Conservation (phyloP, 2,329 filamentous ascomycete species). For the Eutypella sp. region DNA sequence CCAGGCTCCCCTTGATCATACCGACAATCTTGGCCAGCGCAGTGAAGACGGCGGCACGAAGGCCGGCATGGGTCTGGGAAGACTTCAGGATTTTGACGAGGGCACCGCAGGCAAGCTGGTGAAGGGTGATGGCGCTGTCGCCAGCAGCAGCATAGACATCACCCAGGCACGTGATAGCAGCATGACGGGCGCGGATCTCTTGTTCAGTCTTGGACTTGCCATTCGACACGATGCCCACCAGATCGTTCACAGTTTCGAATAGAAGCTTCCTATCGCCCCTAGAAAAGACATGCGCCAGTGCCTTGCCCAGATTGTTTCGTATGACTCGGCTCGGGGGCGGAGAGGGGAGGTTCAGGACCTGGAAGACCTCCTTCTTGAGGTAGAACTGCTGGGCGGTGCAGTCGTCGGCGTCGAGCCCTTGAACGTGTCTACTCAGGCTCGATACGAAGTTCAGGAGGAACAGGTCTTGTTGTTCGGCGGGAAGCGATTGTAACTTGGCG, state of each 20-base stretch:
- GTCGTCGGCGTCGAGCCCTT: conserved; percentile 67
- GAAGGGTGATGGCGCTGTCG: conserved; percentile 83
- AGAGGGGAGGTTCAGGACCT: conserved; percentile 77
- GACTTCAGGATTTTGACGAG: conserved; percentile 76
- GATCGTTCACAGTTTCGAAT: conserved; percentile 90
- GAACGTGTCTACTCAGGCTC: conserved; percentile 74
- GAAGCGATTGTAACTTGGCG: conserved; percentile 80
- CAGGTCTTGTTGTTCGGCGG: conserved; percentile 91
- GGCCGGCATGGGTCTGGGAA: conserved; percentile 72
- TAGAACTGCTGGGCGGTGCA: conserved; percentile 85
- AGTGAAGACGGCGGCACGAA: conserved; percentile 72
- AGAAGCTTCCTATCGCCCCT: conserved; percentile 87
- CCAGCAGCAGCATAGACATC: conserved; percentile 88
- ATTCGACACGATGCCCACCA: conserved; percentile 66
- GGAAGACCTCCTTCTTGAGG: conserved; percentile 90
- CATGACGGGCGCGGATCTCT: conserved; percentile 77
- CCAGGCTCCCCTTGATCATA: conserved; percentile 71
- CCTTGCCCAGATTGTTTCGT: conserved; percentile 81
- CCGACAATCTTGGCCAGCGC: conserved; percentile 70
- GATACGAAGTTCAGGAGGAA: conserved; percentile 88
- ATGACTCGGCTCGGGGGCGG: conserved; percentile 84
- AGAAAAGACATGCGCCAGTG: conserved; percentile 75
- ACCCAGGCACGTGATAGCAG: conserved; percentile 79
- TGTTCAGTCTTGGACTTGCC: conserved; percentile 72
- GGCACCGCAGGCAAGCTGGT: conserved; percentile 66